These are phyloP conservation scores for Aureobasidium sp. DNA, from an alignment of 2,329 filamentous ascomycete genomes.

Conservation along the genomic window DNA sequence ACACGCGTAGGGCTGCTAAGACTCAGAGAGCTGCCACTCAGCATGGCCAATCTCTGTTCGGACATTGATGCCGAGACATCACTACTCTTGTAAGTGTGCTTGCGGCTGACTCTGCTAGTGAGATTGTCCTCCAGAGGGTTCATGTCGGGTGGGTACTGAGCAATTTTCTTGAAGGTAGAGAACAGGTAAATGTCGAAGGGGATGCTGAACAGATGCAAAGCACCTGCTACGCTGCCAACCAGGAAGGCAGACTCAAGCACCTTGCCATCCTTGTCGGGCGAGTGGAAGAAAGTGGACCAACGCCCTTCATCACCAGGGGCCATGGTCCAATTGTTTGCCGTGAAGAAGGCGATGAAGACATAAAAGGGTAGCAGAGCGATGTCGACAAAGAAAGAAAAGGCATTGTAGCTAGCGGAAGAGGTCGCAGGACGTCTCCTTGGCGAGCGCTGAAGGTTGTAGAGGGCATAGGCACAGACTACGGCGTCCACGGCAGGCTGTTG, in stretches of 20 bases:
- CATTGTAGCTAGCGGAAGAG: slow-evolving; percentile 80
- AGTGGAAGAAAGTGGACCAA: slow-evolving; percentile 62
- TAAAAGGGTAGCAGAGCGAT: slow-evolving; percentile 56
- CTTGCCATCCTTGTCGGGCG: slow-evolving; percentile 51
- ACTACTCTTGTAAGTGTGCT: slow-evolving; percentile 68
- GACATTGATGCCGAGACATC: slow-evolving; percentile 39
- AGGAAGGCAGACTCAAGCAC: slow-evolving; percentile 58
- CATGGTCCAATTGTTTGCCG: slow-evolving; percentile 45
- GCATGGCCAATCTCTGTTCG: slow-evolving; percentile 53
- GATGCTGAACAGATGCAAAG: slow-evolving; percentile 63
- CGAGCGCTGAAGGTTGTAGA: slow-evolving; percentile 70
- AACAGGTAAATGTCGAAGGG: slow-evolving; percentile 66
- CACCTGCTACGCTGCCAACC: slow-evolving; percentile 53
- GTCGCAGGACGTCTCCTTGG: slow-evolving; percentile 63
- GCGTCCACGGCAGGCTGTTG: slow-evolving; percentile 65
- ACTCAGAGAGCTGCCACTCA: slow-evolving; percentile 38
- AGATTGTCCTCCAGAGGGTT: slow-evolving; percentile 84
- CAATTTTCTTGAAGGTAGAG: slow-evolving; percentile 73
- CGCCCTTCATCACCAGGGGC: slow-evolving; percentile 35
- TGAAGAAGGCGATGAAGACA: slow-evolving; percentile 49
- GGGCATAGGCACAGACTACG: slow-evolving; percentile 63
- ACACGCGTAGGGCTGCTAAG: slow-evolving; percentile 28
- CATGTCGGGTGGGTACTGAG: slow-evolving; percentile 80
- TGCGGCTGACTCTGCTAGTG: slow-evolving; percentile 54
- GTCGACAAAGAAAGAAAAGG: slow-evolving; percentile 73